Evolutionary conservation across 2,329 filamentous ascomycete genomes (phyloP).

Genomic region (Claviceps purpurea): DNA sequence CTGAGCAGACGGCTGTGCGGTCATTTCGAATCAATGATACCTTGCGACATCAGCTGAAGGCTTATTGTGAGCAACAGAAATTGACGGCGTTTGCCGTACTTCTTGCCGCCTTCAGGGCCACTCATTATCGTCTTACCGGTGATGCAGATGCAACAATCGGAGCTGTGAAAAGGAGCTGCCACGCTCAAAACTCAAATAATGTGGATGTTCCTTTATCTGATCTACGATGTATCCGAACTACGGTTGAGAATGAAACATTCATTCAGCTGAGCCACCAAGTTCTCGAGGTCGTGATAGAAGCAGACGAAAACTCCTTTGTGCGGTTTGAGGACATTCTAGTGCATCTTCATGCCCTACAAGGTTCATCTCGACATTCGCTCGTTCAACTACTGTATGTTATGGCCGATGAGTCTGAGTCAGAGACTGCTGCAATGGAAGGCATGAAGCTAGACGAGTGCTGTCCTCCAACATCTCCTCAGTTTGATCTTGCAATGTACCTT

Average conservation of each 20-base stretch:
- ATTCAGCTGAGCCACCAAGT: conserved; percentile 9
- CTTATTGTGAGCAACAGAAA: conserved; percentile 5
- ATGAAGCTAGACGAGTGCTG: background rate
- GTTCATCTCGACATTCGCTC: background rate
- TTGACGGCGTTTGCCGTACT: conserved; percentile 9
- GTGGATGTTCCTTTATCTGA: conserved; percentile 15
- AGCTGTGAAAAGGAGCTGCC: conserved; percentile 9
- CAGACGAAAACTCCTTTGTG: background rate
- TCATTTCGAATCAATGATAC: conserved; percentile 4
- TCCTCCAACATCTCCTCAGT: background rate
- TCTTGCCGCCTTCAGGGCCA: conserved; percentile 12
- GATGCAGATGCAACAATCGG: conserved; percentile 13
- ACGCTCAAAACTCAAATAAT: conserved; percentile 1
- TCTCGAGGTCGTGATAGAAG: background rate
- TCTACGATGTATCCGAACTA: conserved; percentile 11
- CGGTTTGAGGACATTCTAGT: background rate
- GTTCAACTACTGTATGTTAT: background rate
- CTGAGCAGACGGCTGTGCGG: conserved; percentile 6
- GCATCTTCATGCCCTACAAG: too few relatives aligned
- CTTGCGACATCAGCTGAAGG: conserved; percentile 4
- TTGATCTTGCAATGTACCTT: conserved; percentile 1
- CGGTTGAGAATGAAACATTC: background rate
- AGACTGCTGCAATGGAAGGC: background rate
- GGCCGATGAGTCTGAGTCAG: background rate
- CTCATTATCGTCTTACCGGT: conserved; percentile 15